Evolutionary conservation across 2,329 filamentous ascomycete genomes (phyloP), one percentile per base, ranked within the genome.

Genomic region (Sclerotiophoma versabilis): DNA sequence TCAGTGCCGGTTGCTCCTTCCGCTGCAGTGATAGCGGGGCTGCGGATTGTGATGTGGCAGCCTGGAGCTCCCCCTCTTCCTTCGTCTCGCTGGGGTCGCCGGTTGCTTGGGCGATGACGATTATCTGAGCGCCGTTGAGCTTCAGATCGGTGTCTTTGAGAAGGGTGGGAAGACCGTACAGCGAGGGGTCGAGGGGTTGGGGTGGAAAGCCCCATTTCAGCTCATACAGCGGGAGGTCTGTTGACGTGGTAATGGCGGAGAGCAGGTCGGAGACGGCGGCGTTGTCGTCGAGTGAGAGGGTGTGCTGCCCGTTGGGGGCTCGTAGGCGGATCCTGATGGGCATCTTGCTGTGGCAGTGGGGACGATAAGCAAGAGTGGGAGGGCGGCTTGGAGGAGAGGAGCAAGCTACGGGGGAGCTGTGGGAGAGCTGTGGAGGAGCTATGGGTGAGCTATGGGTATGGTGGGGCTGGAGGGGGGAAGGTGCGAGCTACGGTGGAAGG

Each of bases 151-250:
- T 79, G 48, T 87, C 81, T 25, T 71, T 79, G 65, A 84, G 83
- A 59, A 66, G 77, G 58, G 77, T 83, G 26, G 72, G 68, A 60
- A 76, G 72, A 53, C 84, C 80, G 25, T 82, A 81, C 33, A 77
- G 71, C 30, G 84, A 81, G 9, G 88, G 78, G 29, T 86, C 81
- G 14, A 98, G 81, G 0, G 85, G 80, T 68, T 88, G 86, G 20
- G 91, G 87, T 0, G 93, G 93, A 66, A 90, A 96, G 29, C 92
- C 92, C 76, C 89, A 91, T 79, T 95, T 96, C 58, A 96, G 79
- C 36, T 89, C 84, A 68, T 93, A 92, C 12, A 81, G 79, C 6
- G 80, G 67, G 14, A 93, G 80, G 4, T 84, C 84, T 1, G 90
- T 91, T 66, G 85, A 84, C 43, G 83, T 77, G 45, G 81, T 81